Evolutionary conservation across 139 green algal genomes (phyloP).

Genomic region (Micromonas commoda): DNA sequence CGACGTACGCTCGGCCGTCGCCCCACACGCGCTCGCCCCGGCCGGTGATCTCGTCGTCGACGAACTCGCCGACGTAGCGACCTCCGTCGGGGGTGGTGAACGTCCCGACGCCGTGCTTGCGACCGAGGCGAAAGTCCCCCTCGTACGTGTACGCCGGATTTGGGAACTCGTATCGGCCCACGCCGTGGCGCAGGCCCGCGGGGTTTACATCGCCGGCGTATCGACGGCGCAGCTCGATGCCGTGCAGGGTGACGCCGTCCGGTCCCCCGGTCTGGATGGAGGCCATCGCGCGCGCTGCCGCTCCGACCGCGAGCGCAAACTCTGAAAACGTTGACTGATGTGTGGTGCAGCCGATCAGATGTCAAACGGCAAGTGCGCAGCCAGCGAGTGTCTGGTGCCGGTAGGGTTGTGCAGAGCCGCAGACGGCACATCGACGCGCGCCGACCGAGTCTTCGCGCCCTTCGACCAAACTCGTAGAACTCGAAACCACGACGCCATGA

Average conservation of each 20-base stretch:
- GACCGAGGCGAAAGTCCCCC: slow-evolving; percentile 5
- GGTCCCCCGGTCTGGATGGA: not conserved
- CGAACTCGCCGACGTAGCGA: slow-evolving; percentile 16
- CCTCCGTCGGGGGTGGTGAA: slow-evolving; percentile 20
- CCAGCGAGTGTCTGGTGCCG: not conserved
- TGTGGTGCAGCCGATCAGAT: not conserved
- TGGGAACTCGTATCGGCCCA: not conserved
- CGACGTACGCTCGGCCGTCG: not conserved
- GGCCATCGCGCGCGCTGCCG: not conserved
- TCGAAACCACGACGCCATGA: not conserved
- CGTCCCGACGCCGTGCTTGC: slow-evolving; percentile 23
- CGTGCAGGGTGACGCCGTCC: not conserved
- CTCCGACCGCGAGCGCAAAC: too few relatives aligned
- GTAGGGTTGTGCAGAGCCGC: not conserved
- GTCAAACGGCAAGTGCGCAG: not conserved
- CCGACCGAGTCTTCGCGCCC: not conserved
- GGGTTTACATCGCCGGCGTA: not conserved
- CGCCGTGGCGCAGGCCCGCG: not conserved
- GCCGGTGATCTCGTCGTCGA: slow-evolving; percentile 5
- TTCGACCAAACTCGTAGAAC: not conserved
- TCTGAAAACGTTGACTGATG: not conserved
- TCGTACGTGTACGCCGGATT: slow-evolving; percentile 7
- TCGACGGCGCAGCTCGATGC: not conserved
- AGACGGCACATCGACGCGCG: not conserved
- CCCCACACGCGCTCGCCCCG: not conserved